A percentile compares a stretch with the other conserved stretches of the same genome.
Evolutionary conservation across 306 rosid species (phyloP).

Genomic region (Cicer judaicum): DNA sequence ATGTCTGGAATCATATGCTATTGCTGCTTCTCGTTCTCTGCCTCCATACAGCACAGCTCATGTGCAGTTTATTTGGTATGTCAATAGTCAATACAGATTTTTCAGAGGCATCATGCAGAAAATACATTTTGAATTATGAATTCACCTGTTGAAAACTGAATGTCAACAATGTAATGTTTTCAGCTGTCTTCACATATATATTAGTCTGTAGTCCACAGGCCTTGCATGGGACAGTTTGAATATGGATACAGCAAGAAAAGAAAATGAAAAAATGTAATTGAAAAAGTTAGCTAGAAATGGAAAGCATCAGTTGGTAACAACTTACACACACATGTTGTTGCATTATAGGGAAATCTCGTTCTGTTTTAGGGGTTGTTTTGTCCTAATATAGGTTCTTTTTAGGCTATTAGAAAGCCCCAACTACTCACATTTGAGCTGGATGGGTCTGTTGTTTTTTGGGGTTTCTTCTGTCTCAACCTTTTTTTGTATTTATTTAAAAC

Average conservation of each 20-base stretch:
- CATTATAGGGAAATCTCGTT: not conserved
- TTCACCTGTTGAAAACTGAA: conserved; percentile 16
- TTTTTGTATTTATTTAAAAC: not conserved
- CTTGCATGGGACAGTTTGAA: not conserved
- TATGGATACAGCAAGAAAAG: conserved; percentile 7
- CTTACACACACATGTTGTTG: not conserved
- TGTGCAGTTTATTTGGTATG: conserved; percentile 78
- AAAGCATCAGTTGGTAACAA: conserved; percentile 1
- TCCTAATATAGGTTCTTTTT: not conserved
- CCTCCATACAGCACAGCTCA: conserved; percentile 58
- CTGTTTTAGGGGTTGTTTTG: not conserved
- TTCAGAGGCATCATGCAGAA: conserved; percentile 28
- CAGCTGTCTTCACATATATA: conserved; percentile 20
- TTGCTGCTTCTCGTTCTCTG: conserved; percentile 63
- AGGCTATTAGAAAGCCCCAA: not conserved
- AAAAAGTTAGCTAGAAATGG: not conserved
- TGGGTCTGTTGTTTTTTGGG: not conserved
- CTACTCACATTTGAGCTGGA: not conserved
- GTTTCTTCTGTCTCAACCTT: not conserved
- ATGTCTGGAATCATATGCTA: conserved; percentile 72
- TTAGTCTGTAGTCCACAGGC: conserved; percentile 13
- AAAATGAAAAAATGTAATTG: not conserved
- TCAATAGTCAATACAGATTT: conserved; percentile 35
- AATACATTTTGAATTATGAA: not conserved
- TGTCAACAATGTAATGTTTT: conserved; percentile 28